These are phyloP conservation scores for Chionographis japonica DNA, from an alignment of 106 monocot genomes.

Conservation along the genomic window DNA sequence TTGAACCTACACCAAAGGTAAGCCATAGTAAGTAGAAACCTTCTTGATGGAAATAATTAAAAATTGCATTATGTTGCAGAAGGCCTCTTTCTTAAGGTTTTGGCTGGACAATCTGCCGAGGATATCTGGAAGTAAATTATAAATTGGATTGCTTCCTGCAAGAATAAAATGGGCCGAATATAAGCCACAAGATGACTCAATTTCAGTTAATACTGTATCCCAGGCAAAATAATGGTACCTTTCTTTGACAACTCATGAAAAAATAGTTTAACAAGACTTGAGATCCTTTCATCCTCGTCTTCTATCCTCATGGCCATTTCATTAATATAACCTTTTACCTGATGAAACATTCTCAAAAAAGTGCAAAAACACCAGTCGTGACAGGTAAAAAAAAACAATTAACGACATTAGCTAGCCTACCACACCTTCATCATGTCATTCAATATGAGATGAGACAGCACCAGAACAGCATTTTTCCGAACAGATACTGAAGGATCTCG, in stretches of 20 bases:
- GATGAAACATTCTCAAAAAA: not conserved
- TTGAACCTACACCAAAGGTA: not conserved
- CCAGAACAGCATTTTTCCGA: constrained; percentile 97
- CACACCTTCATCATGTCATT: constrained; percentile 99
- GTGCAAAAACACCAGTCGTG: not conserved
- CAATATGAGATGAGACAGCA: constrained; percentile 96
- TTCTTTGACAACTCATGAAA: constrained; percentile 98
- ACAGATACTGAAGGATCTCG: constrained; percentile 78
- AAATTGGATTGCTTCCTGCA: constrained; percentile 95
- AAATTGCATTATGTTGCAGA: constrained; percentile 92
- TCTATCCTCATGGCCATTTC: constrained; percentile 87
- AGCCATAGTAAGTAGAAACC: constrained; percentile 37
- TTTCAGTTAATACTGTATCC: not conserved
- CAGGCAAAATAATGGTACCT: constrained; percentile 30
- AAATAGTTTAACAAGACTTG: constrained; percentile 91
- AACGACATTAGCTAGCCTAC: not conserved
- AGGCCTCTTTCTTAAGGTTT: constrained; percentile 68
- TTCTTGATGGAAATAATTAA: constrained; percentile 89
- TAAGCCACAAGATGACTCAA: not conserved
- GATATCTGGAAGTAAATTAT: constrained; percentile 94
- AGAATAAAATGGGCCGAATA: not conserved
- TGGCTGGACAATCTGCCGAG: constrained; percentile 77
- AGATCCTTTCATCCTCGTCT: constrained; percentile 91
- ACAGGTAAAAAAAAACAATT: not conserved
- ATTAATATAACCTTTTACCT: constrained; percentile 99